Evolutionary conservation across 305 asterid species (phyloP).

Genomic region (Fraxinus xanthoxyloides): DNA sequence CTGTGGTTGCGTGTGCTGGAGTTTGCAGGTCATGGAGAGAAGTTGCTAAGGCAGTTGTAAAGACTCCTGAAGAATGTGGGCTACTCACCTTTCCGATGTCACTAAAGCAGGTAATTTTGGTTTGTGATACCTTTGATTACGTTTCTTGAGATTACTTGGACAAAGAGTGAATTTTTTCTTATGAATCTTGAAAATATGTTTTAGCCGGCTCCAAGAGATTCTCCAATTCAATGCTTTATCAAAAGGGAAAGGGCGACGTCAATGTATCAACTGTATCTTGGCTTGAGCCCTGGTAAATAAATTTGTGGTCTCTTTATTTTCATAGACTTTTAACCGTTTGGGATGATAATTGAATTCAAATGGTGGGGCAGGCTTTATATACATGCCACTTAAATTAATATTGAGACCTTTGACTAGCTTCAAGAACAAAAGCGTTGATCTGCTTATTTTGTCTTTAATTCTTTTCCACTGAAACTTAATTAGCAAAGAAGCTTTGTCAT

Average conservation of each 20-base stretch:
- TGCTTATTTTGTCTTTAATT: not conserved
- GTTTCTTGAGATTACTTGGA: not conserved
- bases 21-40: constrained; percentile 80
- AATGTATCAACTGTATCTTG: constrained; percentile 58
- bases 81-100: constrained; percentile 70
- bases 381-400: not conserved
- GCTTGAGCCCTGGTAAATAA: constrained; percentile 65
- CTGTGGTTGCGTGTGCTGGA: constrained; percentile 58
- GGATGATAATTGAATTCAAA: not conserved
- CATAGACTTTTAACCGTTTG: not conserved
- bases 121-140: not conserved
- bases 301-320: constrained; percentile 5
- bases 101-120: constrained; percentile 58
- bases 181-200: constrained; percentile 15
- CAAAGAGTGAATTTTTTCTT: not conserved
- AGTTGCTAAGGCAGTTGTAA: constrained; percentile 43
- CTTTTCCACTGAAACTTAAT: not conserved
- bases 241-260: constrained; percentile 69
- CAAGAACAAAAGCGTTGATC: not conserved
- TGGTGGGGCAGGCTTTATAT: not conserved
- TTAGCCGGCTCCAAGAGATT: constrained; percentile 81
- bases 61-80: constrained; percentile 70
- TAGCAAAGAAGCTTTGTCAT: not conserved
- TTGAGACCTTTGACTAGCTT: not conserved
- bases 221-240: constrained; percentile 68